Evolutionary conservation across 2,329 filamentous ascomycete species (phyloP), one percentile per base, ranked within the genome.

Genomic region (Aspergillus clavatus): DNA sequence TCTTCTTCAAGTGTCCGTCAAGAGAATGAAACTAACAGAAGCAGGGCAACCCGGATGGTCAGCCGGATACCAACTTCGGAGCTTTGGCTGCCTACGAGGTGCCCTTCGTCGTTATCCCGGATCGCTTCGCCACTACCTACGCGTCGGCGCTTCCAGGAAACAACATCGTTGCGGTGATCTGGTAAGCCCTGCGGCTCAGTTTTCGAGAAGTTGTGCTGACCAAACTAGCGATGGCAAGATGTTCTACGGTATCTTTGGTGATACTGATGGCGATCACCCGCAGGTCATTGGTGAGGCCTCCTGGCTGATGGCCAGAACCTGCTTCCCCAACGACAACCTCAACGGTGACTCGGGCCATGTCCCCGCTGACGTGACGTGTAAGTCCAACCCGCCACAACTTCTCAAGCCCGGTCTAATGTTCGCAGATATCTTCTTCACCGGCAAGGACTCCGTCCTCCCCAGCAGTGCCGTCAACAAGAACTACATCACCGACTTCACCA

Each of bases 231-330:
- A 60, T 12, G 56, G 57, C 7, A 61, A 64, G 5, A 65, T 65
- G 58, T 63, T 60, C 44, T 65, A 64, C 33, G 62, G 61, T 1
- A 62, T 65, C 22, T 57, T 58, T n/a, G 62, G 61, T 3, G 62
- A 65, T 37, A 51, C 60, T 5, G 53, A 65, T 41, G 57, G 58
- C 3, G 55, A 63, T 33, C 31, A 23, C 5, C 62, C 62, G 4
- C 37, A 64, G 31, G 57, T 62, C 12, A 64, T 59, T 7, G 62
- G 62, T 4, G 62, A 65, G 38, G 62, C 60, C 6, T 65, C 62
- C 2, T 65, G 62, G 62, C 33, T 65, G n/a, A 60, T 65, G 58
- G 61, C 62, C 7, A 57, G 60, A 2, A 61, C 60, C 1, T 65
- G 62, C 14, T 65, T 65, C 46, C 61, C 61, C 1, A 45, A 56